Evolutionary conservation across 306 rosid genomes (phyloP).

Genomic region (Rosa chinensis): DNA sequence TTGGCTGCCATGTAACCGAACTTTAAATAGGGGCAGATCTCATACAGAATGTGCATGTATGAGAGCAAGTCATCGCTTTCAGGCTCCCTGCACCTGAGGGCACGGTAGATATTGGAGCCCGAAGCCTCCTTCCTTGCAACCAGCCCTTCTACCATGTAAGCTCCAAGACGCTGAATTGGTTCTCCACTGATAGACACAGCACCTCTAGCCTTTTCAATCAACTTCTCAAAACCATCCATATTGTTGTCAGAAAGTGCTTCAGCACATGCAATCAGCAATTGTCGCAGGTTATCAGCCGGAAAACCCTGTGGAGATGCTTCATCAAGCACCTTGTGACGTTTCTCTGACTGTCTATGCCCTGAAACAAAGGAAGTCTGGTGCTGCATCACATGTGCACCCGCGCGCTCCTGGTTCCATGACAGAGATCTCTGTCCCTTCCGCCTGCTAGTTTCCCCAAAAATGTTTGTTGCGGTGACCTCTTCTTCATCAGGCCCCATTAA

Average conservation of each 20-base stretch:
- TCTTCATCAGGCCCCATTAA: conserved; percentile 80
- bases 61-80: conserved; percentile 79
- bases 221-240: conserved; percentile 44
- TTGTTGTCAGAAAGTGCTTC: conserved; percentile 61
- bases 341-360: conserved; percentile 47
- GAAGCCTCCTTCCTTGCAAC: conserved; percentile 86
- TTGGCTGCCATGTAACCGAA: conserved; percentile 99
- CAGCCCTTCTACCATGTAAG: conserved; percentile 93
- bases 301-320: conserved; percentile 44
- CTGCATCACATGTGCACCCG: conserved; percentile 38
- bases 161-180: conserved; percentile 91
- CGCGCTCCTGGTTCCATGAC: conserved; percentile 51
- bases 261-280: conserved; percentile 80
- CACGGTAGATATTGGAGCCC: conserved; percentile 72
- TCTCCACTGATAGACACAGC: conserved; percentile 80
- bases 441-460: conserved; percentile 39
- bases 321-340: conserved; percentile 60
- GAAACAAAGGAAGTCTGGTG: conserved; percentile 41
- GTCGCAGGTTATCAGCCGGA: conserved; percentile 52
- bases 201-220: conserved; percentile 57
- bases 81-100: conserved; percentile 84
- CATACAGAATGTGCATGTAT: conserved; percentile 82
- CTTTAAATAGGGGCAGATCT: conserved; percentile 89
- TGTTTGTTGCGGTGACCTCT: conserved; percentile 41
- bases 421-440: conserved; percentile 36